phyloP scores from a whole-genome alignment of 208 protist genomes.

The Herpetomonas muscarum region DNA sequence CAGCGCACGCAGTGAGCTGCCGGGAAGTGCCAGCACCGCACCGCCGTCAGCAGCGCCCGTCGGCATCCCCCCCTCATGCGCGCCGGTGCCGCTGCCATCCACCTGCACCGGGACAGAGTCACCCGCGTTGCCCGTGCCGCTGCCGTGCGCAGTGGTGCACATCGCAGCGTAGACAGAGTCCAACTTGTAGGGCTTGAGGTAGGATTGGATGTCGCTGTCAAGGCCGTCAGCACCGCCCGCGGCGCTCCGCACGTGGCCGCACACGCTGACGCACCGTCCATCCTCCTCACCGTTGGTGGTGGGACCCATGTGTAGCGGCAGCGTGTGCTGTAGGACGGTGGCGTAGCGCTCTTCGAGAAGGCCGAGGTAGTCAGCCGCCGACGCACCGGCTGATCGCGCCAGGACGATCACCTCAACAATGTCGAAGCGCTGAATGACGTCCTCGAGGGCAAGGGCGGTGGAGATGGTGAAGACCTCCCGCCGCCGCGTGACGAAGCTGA shows the following conservation, averaged over 20 bases:
- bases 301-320: slow-evolving; percentile 71
- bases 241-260: slow-evolving; percentile 7
- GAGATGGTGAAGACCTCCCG: slow-evolving; percentile 19
- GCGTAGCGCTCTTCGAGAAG: slow-evolving; percentile 39
- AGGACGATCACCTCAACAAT: slow-evolving; percentile 75
- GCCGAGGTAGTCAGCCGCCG: slow-evolving; percentile 8
- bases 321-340: slow-evolving; percentile 30
- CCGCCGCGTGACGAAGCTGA: slow-evolving; percentile 75
- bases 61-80: background rate
- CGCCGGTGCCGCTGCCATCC: background rate
- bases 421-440: slow-evolving; percentile 64
- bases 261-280: slow-evolving; percentile 43
- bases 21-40: slow-evolving; percentile 45
- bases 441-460: slow-evolving; percentile 52
- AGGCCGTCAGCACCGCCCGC: slow-evolving; percentile 14
- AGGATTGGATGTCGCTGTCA: slow-evolving; percentile 36
- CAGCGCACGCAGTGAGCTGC: slow-evolving; percentile 67
- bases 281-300: slow-evolving; percentile 74
- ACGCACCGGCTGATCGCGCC: background rate
- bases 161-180: slow-evolving; percentile 48
- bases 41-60: slow-evolving; percentile 3
- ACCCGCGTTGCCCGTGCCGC: background rate
- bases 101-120: background rate
- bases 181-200: slow-evolving; percentile 56
- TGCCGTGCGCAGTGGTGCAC: slow-evolving; percentile 3